Evolutionary conservation across 169 alveolate genomes (phyloP).

Genomic region (Eimeria acervulina): DNA sequence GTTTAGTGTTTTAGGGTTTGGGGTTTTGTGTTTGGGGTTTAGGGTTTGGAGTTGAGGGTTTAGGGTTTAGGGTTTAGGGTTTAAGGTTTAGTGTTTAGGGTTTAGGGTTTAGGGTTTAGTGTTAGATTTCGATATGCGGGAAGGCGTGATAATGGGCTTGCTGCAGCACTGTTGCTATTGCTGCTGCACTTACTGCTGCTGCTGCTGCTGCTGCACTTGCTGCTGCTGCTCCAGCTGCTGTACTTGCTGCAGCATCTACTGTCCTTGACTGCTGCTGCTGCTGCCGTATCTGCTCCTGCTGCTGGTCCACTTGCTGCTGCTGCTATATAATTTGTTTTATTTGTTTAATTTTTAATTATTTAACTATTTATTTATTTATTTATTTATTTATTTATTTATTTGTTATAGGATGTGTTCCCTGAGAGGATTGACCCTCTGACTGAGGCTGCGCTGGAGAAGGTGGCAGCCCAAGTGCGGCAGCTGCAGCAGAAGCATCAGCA

Average conservation of each 20-base stretch:
- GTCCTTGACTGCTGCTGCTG: not conserved
- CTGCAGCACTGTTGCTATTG: slow-evolving; percentile 7
- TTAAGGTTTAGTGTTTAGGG: not conserved
- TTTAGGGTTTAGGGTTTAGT: not conserved
- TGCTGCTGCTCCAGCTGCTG: too few relatives aligned
- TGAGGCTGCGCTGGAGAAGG: slow-evolving; percentile 24
- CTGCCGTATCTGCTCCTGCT: not conserved
- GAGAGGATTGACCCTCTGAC: slow-evolving; percentile 41
- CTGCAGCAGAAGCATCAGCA: slow-evolving; percentile 58
- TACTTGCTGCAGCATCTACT: not conserved
- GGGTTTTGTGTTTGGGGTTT: not conserved
- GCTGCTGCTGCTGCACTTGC: too few relatives aligned
- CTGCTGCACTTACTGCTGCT: not conserved
- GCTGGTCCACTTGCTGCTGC: not conserved
- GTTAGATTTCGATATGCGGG: not conserved
- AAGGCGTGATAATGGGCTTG: not conserved
- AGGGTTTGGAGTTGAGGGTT: not conserved
- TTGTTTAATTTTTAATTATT: too few relatives aligned
- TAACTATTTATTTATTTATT: not conserved
- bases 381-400: not conserved
- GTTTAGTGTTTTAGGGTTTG: too few relatives aligned
- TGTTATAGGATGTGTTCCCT: slow-evolving; percentile 44
- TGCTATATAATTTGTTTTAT: not conserved
- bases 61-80: not conserved
- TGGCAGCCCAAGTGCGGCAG: slow-evolving; percentile 46